These are phyloP conservation scores for Brassica napus DNA, from an alignment of 345 rosid genomes.

Conservation along the genomic window DNA sequence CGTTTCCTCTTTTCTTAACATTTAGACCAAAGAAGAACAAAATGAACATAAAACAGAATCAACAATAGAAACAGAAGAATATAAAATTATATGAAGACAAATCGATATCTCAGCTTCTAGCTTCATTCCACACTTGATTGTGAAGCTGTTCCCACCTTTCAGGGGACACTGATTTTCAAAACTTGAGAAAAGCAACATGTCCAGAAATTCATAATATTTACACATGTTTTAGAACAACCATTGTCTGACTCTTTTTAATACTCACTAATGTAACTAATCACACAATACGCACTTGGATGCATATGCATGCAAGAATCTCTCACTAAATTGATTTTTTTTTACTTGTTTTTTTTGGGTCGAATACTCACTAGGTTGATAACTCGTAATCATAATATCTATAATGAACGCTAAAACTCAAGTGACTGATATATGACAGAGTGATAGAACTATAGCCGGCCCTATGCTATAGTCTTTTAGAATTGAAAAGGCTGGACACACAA, in stretches of 20 bases:
- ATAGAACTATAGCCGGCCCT: not conserved
- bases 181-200: not conserved
- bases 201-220: not conserved
- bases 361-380: not conserved
- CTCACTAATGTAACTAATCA: not conserved
- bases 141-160: not conserved
- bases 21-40: no score
- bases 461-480: slow-evolving; percentile 19
- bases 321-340: not conserved
- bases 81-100: not conserved
- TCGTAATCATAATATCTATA: not conserved
- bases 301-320: slow-evolving; percentile 2
- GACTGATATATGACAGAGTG: not conserved
- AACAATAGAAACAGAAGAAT: not conserved
- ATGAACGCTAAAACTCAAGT: not conserved
- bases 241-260: not conserved
- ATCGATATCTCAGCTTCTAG: not conserved
- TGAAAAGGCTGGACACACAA: slow-evolving; percentile 37
- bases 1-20: no score
- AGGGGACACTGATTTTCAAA: not conserved
- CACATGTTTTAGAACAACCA: not conserved
- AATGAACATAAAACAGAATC: not conserved
- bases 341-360: not conserved
- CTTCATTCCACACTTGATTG: not conserved
- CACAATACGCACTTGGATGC: not conserved